phyloP scores from a whole-genome alignment of 2,329 filamentous ascomycete species.

The Talaromyces atroroseus region DNA sequence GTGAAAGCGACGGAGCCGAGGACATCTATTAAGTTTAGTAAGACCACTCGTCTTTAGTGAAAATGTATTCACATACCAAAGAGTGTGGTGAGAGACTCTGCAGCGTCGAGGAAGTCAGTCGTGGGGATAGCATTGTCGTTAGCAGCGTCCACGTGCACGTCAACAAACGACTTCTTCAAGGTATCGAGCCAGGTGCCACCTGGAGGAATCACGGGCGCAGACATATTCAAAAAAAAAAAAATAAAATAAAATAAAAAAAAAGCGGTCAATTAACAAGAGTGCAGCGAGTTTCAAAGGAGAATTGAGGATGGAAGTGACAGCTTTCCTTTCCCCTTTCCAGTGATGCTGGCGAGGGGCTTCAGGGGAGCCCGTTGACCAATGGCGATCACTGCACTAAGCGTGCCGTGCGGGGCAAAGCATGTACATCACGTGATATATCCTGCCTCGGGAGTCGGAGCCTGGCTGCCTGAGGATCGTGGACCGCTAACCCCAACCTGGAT shows the following conservation, averaged over 20 bases:
- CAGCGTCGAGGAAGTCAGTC: conserved; percentile 81
- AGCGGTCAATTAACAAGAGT: background rate
- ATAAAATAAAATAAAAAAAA: too few species aligned
- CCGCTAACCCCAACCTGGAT: background rate
- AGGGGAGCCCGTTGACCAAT: background rate
- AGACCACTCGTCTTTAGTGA: background rate
- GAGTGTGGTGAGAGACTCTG: conserved; percentile 77
- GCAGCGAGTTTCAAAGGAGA: conserved; percentile 5
- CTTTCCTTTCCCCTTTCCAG: background rate
- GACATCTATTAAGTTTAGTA: conserved; percentile 43
- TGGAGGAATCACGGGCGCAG: conserved; percentile 47
- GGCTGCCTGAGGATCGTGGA: too few species aligned
- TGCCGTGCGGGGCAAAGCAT: background rate
- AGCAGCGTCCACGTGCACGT: conserved; percentile 69
- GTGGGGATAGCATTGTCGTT: conserved; percentile 76
- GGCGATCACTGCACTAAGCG: background rate
- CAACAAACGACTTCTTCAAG: conserved; percentile 74
- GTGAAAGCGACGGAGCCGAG: conserved; percentile 69
- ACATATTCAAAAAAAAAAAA: conserved; percentile 51
- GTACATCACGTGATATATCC: too few species aligned
- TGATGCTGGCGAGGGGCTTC: background rate
- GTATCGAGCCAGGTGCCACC: conserved; percentile 80
- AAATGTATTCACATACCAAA: conserved; percentile 58
- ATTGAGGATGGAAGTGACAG: conserved; percentile 8
- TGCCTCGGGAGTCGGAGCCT: too few species aligned